Base-by-base conservation (phyloP, 2,329 filamentous ascomycete species). In the Didymella segeticola region DNA sequence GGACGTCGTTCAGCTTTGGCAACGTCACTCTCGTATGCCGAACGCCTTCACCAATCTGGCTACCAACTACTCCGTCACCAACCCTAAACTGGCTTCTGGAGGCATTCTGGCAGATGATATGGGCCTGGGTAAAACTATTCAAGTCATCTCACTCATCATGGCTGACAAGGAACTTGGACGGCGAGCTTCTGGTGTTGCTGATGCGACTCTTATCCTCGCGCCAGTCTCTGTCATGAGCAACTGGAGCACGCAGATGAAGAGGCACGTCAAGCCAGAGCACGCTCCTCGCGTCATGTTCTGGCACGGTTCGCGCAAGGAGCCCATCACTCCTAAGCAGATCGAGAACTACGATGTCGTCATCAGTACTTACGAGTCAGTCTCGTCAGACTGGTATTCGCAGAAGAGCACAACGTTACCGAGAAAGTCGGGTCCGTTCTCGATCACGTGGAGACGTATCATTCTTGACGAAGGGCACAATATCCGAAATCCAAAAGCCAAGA, bases 81-180 rank as follows among this genome's bases (percentile, higher is more conserved):
- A 81, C 1, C 91, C 91, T 0, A 73, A 77, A 1, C 80, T 96
- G 19, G 85, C 90, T 6, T 90, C 86, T 43, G 92, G 92, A 15
- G 92, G 92, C 26, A 92, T 96, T 43, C 81, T 96, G 8, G 91
- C 91, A 2, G 92, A 96, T 71, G 92, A 96, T 66, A 96, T 96
- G 93, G 92, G 92, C 3, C 77, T 96, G 5, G 92, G 92, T 20
- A 96, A 96, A 77, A 96, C 92, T 0, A 81, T 96, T 8, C 89
- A 96, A 70, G 83, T 92, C 41, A 93, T 96, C 62, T 89, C 90
- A 47, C 77, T 96, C 29, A 88, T 96, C 49, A 76, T 93, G 60
- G 78, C 83, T 2, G 84, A 86, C 52, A 66, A 64, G 42, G 65
- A 61, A n/a, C 60, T 74, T 2, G 50, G 58, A 15, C 61, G 63